Evolutionary conservation across 2,329 filamentous ascomycete genomes (phyloP), one percentile per base, ranked within the genome.

Genomic region (Diaporthe batatas): DNA sequence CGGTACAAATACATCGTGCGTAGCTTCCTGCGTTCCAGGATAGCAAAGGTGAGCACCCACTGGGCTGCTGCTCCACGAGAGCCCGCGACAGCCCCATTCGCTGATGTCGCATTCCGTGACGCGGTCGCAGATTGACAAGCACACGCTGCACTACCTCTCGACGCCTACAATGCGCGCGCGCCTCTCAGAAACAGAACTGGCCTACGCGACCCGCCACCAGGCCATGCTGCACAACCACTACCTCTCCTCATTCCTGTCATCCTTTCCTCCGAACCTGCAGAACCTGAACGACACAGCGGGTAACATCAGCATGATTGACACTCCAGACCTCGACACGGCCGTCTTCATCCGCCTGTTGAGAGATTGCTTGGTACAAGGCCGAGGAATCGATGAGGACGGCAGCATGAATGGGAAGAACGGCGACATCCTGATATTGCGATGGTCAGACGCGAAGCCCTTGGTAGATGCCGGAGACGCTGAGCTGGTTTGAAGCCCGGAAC

Each of bases 1-100:
- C 89, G 96, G 58, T 97, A 94, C 83, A 98, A 98, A 84, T 99
- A 95, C 79, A 87, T 99, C 29, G 89, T 98, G 23, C 89, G 96
- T 74, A 93, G 93, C 76, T 92, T 96, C 76, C 83, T 99, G 71
- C 89, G 97, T 69, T 91, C 93, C 12, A 89, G 96, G n/a, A 91
- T 98, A 72, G 91, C 93, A 70, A 98, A 99, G 89, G 93, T 94
- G 84, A 74, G 73, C 78, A 32, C n/a, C 0, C 7, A 82, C 18
- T 79, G 80, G 54, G 76, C 78, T 36, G 78, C 77, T 68, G 23
- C 8, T 65, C 59, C 49, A 29, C 53, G 18, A 25, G 14, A n/a
- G 16, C 44, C 16, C 39, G 11, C 3, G 47, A 12, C 39, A 11
- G 32, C 25, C 68, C 51, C 67, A 72, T 34, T 44, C 25, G 36